Conservation (phyloP, 176 grass and related monocot species). For the Carex cristatella region DNA sequence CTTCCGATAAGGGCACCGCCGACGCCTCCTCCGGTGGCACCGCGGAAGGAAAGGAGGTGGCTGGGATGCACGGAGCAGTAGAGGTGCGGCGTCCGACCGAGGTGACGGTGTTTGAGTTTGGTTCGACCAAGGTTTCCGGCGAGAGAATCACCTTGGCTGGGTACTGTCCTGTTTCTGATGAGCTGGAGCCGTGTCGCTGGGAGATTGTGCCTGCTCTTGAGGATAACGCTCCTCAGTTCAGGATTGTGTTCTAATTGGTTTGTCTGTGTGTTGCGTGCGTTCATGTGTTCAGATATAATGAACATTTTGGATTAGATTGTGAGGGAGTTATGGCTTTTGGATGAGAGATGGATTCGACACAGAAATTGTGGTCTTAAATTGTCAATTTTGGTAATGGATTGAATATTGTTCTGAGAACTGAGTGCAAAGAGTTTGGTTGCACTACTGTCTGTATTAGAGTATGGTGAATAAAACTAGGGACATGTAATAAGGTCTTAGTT, state of each 20-base stretch:
- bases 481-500: neutral
- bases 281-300: neutral
- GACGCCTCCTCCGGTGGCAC: neutral
- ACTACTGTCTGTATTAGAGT: neutral
- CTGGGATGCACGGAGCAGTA: slow-evolving; percentile 60
- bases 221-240: slow-evolving; percentile 76
- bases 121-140: slow-evolving; percentile 61
- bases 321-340: no score
- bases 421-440: neutral
- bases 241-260: slow-evolving; percentile 76
- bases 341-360: neutral
- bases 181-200: slow-evolving; percentile 91
- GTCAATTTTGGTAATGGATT: neutral
- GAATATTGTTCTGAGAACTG: neutral
- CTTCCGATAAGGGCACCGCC: neutral
- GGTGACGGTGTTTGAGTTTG: slow-evolving; percentile 89
- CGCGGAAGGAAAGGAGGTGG: slow-evolving; percentile 8
- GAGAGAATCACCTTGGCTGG: slow-evolving; percentile 58
- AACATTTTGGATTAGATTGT: no score
- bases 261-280: neutral
- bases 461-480: neutral
- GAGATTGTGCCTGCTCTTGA: slow-evolving; percentile 52
- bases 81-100: slow-evolving; percentile 64
- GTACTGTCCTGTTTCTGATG: slow-evolving; percentile 79
- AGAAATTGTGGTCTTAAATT: neutral